Base-by-base conservation (phyloP, 768 basidiomycete species). In the Pisolithus sp. region DNA sequence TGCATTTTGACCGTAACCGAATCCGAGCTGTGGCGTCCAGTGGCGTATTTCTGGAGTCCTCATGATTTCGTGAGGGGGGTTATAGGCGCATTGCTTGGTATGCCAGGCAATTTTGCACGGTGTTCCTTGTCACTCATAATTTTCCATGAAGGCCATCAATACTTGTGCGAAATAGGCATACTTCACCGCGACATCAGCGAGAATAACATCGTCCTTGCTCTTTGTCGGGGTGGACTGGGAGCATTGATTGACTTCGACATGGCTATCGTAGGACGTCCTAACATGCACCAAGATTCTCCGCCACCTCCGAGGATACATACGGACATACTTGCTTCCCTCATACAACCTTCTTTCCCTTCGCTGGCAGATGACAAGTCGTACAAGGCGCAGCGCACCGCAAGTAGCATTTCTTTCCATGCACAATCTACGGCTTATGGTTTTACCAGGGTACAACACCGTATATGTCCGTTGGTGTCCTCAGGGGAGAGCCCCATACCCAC, bases 121-220 rank as follows among this genome's bases (percentile, higher is more conserved):
- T 48, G 6, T 50, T 6, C 48, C 49, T 7, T 26, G 44, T 26
- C 53, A 48, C 0, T 57, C 48, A n/a, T 15, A 5, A 1, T 0
- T 12, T 2, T 42, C 53, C 0, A 57, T 28, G 40, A 49, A 62
- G 62, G 59, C 0, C 62, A 61, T n/a, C 34, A 61, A 26, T 57
- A 38, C 39, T 53, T 63, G 0, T 55, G 50, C 1, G 30, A 15
- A 0, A 52, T 54, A 13, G 62, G 61, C 0, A 59, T 73, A 36
- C 45, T 70, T 2, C 68, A 71, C 36, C 57, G 67, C 4, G 66
- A 72, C 43, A 55, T 71, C 46, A 71, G 67, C 52, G 61, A 62
- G 26, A 68, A 69, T 9, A 71, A 70, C 43, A 57, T 73, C 5
- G 60, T 71, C 13, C 64, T 71, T 2, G 54, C 56, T 2, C 48